Evolutionary conservation across 192 early-diverging fungal genomes (phyloP).

Genomic region (Allomyces macrogynus): DNA sequence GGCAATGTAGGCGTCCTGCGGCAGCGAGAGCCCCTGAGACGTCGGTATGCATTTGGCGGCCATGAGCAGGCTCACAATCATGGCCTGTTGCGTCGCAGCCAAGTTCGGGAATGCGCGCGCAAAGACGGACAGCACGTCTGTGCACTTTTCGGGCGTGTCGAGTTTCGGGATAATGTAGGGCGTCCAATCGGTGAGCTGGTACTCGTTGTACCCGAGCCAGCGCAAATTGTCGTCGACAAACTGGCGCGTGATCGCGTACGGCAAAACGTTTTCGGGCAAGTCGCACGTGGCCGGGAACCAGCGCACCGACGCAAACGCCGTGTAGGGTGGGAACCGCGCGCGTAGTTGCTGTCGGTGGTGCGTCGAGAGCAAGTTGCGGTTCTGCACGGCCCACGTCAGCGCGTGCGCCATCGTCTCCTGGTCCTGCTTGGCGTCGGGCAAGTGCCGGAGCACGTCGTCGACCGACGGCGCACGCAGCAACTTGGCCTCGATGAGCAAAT

Average conservation of each 20-base stretch:
- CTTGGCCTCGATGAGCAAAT: slow-evolving; percentile 21
- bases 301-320: neutral
- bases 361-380: no score
- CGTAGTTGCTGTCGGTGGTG: no score
- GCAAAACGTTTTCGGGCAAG: slow-evolving; percentile 34
- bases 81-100: slow-evolving; percentile 10
- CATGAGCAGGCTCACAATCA: slow-evolving; percentile 12
- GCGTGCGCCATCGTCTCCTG: no score
- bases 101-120: slow-evolving; percentile 18
- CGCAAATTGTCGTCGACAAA: slow-evolving; percentile 16
- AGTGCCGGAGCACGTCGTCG: slow-evolving; percentile 42
- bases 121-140: slow-evolving; percentile 26
- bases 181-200: slow-evolving; percentile 41
- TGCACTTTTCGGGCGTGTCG: slow-evolving; percentile 3
- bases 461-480: slow-evolving; percentile 29
- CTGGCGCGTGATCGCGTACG: slow-evolving; percentile 36
- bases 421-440: slow-evolving; percentile 16
- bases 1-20: slow-evolving; percentile 55
- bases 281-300: no score
- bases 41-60: slow-evolving; percentile 45
- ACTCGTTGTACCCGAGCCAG: no score
- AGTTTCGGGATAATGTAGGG: slow-evolving; percentile 21
- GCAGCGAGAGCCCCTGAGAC: slow-evolving; percentile 38
- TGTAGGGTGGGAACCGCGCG: no score
- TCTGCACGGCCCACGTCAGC: no score